Base-by-base conservation (phyloP, 176 grass and related monocot genomes). In the Rhynchospora tenuis region DNA sequence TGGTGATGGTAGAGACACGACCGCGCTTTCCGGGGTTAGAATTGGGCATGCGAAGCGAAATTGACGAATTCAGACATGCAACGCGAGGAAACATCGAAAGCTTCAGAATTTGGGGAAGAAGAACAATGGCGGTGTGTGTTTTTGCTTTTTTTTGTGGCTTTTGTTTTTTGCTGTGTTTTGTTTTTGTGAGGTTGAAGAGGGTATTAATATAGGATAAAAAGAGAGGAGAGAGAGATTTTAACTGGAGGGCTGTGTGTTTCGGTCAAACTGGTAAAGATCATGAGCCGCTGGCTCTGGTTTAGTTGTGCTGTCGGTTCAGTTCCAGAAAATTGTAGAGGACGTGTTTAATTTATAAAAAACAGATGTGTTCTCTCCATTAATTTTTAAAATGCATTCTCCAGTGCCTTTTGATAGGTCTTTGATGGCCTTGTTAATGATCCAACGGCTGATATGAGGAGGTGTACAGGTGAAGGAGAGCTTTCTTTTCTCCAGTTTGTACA, bases 31-130 rank as follows among this genome's bases (percentile, higher is more conserved):
- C 42, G 20, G 16, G 29, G 44, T 17, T 76, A 26, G 58, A 67
- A 47, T 9, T 59, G 4, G 83, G 46, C 19, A 54, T 0, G 29
- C 19, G 42, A 51, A 45, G 46, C 16, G 43, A 62, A 16, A 13
- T 16, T 4, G 57, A 82, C 19, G 57, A 63, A 46, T 64, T 81
- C 58, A 81, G 78, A 81, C 78, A 86, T 24, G 64, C 59, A 59
- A 83, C 66, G 3, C 48, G 79, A 42, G 52, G 20, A 50, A 82
- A 73, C 85, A 87, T 87, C 15, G 59, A 80, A 16, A 77, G 55
- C n/a, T 27, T n/a, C 66, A 84, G 61, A 68, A 57, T n/a, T 56
- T 43, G 79, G 31, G 12, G 55, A 38, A 17, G 55, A 38, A 17
- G 78, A 27, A n/a, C 20, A 23, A 48, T 52, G 20, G 20, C 10